These are phyloP conservation scores for Camellia sinensis DNA, from an alignment of 148 eudicot species.

Conservation along the genomic window DNA sequence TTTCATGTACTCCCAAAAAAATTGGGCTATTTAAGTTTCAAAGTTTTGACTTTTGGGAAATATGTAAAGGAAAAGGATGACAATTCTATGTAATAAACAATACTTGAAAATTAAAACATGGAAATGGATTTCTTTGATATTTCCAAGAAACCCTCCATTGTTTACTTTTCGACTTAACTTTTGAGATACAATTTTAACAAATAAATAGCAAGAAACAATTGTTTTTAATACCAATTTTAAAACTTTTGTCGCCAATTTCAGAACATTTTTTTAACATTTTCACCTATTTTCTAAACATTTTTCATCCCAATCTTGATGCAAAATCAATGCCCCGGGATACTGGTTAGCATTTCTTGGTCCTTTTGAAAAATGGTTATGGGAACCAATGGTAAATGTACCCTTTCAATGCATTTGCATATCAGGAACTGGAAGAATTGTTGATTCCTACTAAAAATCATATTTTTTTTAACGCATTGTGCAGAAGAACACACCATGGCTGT, in stretches of 20 bases:
- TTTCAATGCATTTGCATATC: not conserved
- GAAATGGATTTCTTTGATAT: not conserved
- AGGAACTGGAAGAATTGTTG: slow-evolving; percentile 14
- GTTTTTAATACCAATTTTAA: too few relatives aligned
- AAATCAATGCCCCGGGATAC: too few relatives aligned
- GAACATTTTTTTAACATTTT: too few relatives aligned
- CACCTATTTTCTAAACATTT: not conserved
- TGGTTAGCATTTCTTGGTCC: too few relatives aligned
- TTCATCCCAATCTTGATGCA: not conserved
- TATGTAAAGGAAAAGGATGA: not conserved
- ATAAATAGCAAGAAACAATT: not conserved
- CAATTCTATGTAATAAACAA: not conserved
- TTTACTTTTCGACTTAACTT: not conserved
- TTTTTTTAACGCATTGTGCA: slow-evolving; percentile 18
- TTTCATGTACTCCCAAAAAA: not conserved
- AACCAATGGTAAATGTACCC: not conserved
- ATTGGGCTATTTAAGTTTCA: not conserved
- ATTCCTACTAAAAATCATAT: not conserved
- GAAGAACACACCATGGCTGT: slow-evolving; percentile 77
- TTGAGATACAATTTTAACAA: not conserved
- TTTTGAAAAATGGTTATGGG: not conserved
- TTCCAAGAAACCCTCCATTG: not conserved
- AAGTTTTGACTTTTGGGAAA: not conserved
- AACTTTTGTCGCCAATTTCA: too few relatives aligned
- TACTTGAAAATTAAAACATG: too few relatives aligned